Evolutionary conservation across 164 flowering plant genomes (phyloP).

Genomic region (Vitis rupestris): DNA sequence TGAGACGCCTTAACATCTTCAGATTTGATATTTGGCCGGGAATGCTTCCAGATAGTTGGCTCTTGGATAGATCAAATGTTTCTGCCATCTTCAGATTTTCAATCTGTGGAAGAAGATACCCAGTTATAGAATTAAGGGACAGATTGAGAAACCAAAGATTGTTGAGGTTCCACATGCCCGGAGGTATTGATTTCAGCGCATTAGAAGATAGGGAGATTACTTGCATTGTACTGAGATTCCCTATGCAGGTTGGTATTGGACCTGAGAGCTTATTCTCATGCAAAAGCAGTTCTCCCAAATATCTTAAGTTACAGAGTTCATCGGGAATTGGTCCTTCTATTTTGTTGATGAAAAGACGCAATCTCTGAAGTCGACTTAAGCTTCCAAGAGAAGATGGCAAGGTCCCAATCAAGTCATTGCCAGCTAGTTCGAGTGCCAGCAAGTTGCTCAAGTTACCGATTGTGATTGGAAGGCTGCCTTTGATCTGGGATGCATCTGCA

Average conservation of each 20-base stretch:
- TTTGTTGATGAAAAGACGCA: not conserved
- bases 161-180: slow-evolving; percentile 3
- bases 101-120: slow-evolving; percentile 8
- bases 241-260: too few relatives aligned
- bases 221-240: too few relatives aligned
- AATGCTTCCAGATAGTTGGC: not conserved
- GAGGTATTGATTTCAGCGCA: too few relatives aligned
- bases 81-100: not conserved
- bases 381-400: not conserved
- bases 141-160: slow-evolving; percentile 4
- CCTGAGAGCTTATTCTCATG: too few relatives aligned
- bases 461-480: slow-evolving; percentile 12
- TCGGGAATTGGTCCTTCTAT: not conserved
- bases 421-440: not conserved
- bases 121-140: slow-evolving; percentile 2
- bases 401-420: slow-evolving; percentile 5
- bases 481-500: not conserved
- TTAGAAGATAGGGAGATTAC: too few relatives aligned
- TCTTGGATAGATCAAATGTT: not conserved
- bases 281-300: too few relatives aligned
- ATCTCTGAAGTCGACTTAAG: not conserved
- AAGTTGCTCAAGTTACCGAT: slow-evolving; percentile 10
- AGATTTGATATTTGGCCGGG: not conserved
- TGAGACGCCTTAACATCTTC: not conserved
- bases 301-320: too few relatives aligned